These are phyloP conservation scores for Hypoxylon lienhwacheense DNA, from an alignment of 495 filamentous ascomycete genomes.

Conservation along the genomic window DNA sequence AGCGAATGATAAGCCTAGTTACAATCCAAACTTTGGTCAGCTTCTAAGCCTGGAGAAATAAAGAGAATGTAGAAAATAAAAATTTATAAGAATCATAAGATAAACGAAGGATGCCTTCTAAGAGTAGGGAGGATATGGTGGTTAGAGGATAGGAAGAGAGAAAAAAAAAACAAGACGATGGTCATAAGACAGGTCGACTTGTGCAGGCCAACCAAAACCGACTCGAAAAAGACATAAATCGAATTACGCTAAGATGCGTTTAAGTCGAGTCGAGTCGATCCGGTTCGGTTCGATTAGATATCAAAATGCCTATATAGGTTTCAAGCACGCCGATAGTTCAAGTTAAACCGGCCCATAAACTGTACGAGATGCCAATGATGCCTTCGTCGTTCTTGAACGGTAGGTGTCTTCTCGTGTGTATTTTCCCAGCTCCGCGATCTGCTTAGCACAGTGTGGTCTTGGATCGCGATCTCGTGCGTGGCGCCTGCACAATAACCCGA, in stretches of 20 bases:
- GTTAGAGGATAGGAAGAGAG: not conserved
- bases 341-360: conserved; percentile 20
- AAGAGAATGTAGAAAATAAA: not conserved
- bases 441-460: conserved; percentile 28
- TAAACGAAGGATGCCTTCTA: not conserved
- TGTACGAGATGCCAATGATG: conserved; percentile 12
- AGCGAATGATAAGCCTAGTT: conserved; percentile 25
- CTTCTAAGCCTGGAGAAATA: conserved; percentile 7
- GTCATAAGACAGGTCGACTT: not conserved
- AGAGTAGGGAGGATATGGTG: not conserved
- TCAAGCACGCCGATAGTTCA: conserved; percentile 9
- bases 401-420: conserved; percentile 1
- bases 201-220: conserved; percentile 16
- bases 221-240: too few relatives aligned
- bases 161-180: not conserved
- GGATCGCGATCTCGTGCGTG: conserved; percentile 37
- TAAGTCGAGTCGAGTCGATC: not conserved
- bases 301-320: conserved; percentile 10
- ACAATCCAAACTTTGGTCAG: conserved; percentile 24
- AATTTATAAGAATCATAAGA: not conserved
- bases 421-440: conserved; percentile 30
- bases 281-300: not conserved
- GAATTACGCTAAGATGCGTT: too few relatives aligned
- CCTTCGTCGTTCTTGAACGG: conserved; percentile 7
- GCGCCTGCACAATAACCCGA: conserved; percentile 42